phyloP scores from a whole-genome alignment of 805 yeast genomes.

The Zygosaccharomyces bisporus region DNA sequence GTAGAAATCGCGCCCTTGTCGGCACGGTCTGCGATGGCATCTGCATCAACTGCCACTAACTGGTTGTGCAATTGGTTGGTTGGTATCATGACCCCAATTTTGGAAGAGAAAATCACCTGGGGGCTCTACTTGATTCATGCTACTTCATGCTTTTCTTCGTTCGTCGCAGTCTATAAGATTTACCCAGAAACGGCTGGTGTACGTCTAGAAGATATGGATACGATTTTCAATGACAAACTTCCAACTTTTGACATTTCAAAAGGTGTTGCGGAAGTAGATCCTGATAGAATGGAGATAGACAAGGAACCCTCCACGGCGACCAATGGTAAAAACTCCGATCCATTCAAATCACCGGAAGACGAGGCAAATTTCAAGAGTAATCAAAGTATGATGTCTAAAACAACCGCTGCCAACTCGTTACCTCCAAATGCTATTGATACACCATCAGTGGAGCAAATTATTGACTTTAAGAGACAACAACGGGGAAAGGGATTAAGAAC shows the following conservation, averaged over 20 bases:
- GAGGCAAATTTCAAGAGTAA: slow-evolving; percentile 14
- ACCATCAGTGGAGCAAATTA: slow-evolving; percentile 39
- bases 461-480: slow-evolving; percentile 34
- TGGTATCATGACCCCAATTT: slow-evolving; percentile 86
- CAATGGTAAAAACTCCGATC: background rate
- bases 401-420: slow-evolving; percentile 13
- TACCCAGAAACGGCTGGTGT: slow-evolving; percentile 93
- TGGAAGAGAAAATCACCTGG: slow-evolving; percentile 76
- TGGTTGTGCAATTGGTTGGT: slow-evolving; percentile 92
- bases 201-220: slow-evolving; percentile 85
- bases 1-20: slow-evolving; percentile 82
- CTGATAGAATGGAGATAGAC: background rate
- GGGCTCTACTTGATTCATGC: slow-evolving; percentile 80
- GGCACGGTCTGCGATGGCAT: slow-evolving; percentile 86
- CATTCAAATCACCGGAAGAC: slow-evolving; percentile 1
- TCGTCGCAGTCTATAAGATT: slow-evolving; percentile 62
- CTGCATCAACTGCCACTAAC: slow-evolving; percentile 84
- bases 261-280: background rate
- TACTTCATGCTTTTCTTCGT: slow-evolving; percentile 66
- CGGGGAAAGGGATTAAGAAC: slow-evolving; percentile 25
- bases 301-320: background rate
- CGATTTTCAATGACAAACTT: slow-evolving; percentile 71
- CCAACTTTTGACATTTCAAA: slow-evolving; percentile 34
- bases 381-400: slow-evolving; percentile 18
- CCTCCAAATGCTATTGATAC: slow-evolving; percentile 35